Percentiles rank a stretch among this genome's conserved stretches.
Evolutionary conservation across 1,284 basidiomycete genomes (phyloP).

Genomic region (Cryptococcus sp.): DNA sequence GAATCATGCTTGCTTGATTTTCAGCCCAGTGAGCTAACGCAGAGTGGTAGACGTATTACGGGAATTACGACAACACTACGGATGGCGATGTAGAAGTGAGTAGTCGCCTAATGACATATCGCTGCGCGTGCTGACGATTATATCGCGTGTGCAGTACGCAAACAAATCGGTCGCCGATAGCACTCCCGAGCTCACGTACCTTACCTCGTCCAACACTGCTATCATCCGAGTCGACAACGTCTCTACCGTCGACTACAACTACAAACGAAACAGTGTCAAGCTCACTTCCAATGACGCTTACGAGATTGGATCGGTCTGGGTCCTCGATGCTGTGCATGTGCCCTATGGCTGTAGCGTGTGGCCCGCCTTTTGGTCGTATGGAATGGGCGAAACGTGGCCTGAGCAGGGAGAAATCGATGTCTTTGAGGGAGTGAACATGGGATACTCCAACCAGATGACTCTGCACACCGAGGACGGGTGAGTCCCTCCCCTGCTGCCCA

Average conservation of each 20-base stretch:
- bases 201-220: slow-evolving; percentile 64
- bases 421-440: slow-evolving; percentile 72
- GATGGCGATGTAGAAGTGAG: slow-evolving; percentile 24
- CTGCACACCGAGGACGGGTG: slow-evolving; percentile 62
- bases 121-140: background rate
- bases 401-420: slow-evolving; percentile 74
- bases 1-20: background rate
- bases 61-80: slow-evolving; percentile 21
- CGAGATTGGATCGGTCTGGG: slow-evolving; percentile 66
- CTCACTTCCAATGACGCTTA: slow-evolving; percentile 64
- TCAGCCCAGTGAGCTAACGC: background rate
- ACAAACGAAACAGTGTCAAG: slow-evolving; percentile 71
- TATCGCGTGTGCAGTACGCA: slow-evolving; percentile 53
- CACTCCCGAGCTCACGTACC: slow-evolving; percentile 62
- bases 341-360: slow-evolving; percentile 55
- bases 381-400: slow-evolving; percentile 62
- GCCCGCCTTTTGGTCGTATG: slow-evolving; percentile 40
- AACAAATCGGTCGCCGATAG: slow-evolving; percentile 57
- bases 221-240: slow-evolving; percentile 59
- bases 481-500: slow-evolving; percentile 1
- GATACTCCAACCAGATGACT: slow-evolving; percentile 75
- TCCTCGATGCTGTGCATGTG: slow-evolving; percentile 67
- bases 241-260: slow-evolving; percentile 55
- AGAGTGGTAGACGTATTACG: slow-evolving; percentile 15
- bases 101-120: background rate